Percentiles rank a stretch among this genome's conserved stretches.
phyloP scores from a whole-genome alignment of 768 basidiomycete species.

The Leucocoprinus birnbaumii region DNA sequence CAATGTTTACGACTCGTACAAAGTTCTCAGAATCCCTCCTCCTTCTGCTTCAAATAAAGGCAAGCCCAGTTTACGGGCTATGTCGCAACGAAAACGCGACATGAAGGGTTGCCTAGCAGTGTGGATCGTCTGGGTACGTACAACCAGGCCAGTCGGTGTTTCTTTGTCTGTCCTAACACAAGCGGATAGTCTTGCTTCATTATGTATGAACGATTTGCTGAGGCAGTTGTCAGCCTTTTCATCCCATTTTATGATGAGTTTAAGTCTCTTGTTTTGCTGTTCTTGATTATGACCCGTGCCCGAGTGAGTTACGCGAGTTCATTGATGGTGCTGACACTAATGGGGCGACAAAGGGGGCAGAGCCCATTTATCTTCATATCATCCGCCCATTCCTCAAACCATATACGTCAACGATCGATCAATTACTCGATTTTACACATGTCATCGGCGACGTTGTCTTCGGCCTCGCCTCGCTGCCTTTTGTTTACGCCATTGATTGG shows the following conservation, averaged over 20 bases:
- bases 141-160: neutral
- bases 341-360: conserved; percentile 59
- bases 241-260: conserved; percentile 84
- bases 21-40: conserved; percentile 69
- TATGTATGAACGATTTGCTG: conserved; percentile 63
- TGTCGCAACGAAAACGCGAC: conserved; percentile 75
- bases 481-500: conserved; percentile 32
- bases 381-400: conserved; percentile 79
- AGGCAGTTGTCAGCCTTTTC: conserved; percentile 63
- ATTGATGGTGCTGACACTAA: neutral
- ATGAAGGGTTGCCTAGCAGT: conserved; percentile 84
- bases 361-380: conserved; percentile 79
- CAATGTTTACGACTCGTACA: conserved; percentile 84
- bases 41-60: conserved; percentile 53
- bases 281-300: conserved; percentile 74
- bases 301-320: conserved; percentile 42
- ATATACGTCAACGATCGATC: conserved; percentile 65
- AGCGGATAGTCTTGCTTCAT: conserved; percentile 60
- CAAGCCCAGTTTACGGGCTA: conserved; percentile 60
- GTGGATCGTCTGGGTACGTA: conserved; percentile 82
- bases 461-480: conserved; percentile 36
- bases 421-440: conserved; percentile 54
- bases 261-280: conserved; percentile 70
- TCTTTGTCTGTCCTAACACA: conserved; percentile 8
- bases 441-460: conserved; percentile 65